Evolutionary conservation across 768 basidiomycete species (phyloP), one percentile per base, ranked within the genome.

Genomic region (Strobilomyces dryophilus): DNA sequence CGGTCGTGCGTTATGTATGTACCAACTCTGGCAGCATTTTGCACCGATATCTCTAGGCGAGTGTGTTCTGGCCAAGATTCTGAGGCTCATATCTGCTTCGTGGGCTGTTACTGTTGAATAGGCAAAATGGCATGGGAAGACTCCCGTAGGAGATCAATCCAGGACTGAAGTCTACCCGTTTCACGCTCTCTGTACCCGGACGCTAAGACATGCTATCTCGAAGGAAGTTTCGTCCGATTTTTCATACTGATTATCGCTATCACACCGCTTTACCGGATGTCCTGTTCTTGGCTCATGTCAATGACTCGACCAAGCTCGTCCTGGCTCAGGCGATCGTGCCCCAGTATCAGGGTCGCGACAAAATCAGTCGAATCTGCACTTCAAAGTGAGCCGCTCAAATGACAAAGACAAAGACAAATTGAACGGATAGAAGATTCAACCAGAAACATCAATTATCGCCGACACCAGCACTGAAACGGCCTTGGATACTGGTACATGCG

Each of bases 111-210:
- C 27, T 20, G 34, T 35, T 4, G 27, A 18, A 57, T 14, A 26
- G 15, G 47, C 41, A 49, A 53, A 44, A 48, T 35, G 11, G 9
- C 45, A 49, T 51, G 49, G 47, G 58, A 58, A 60, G 18, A 8
- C 26, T 27, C 43, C 37, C n/a, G 4, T 7, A 7, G 17, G 12
- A 8, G 29, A 18, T 12, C 34, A 15, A 34, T 34, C 21, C n/a
- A 14, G 20, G 20, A 26, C 45, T 47, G 52, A 48, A 34, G 10
- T 34, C 14, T 34, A 29, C 6, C 29, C 5, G 8, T 34, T 12
- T 34, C 14, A 12, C 34, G 6, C 9, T 29, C 29, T 29, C 29
- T 34, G 10, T 34, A 34, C 34, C 34, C 34, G 11, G 5, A 34
- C 5, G 14, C 34, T 34, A 12, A 14, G 27, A 24, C 12, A 39